Conservation (phyloP, 176 grass and related monocot genomes). For the Triticum urartu region DNA sequence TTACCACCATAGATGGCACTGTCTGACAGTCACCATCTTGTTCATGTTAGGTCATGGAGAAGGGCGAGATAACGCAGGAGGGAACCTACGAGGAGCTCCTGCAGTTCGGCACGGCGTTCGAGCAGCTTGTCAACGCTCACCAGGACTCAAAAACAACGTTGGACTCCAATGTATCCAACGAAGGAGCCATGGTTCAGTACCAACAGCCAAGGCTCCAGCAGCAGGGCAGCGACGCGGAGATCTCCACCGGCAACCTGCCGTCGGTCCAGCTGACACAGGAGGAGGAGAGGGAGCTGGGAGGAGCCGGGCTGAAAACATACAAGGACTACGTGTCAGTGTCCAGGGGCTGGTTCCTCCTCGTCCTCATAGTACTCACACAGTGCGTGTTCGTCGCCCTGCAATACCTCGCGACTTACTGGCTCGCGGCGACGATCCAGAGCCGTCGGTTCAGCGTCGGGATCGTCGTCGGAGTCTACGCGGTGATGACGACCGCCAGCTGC, state of each 20-base stretch:
- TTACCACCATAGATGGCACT: neutral
- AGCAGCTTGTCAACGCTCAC: conserved; percentile 69
- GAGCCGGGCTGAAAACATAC: conserved; percentile 65
- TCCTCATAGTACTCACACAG: conserved; percentile 42
- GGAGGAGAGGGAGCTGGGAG: conserved; percentile 61
- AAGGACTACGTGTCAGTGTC: conserved; percentile 63
- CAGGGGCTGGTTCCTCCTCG: conserved; percentile 42
- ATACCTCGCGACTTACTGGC: conserved; percentile 68
- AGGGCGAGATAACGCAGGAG: conserved; percentile 69
- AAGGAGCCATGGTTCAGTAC: conserved; percentile 8
- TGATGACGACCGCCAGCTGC: conserved; percentile 57
- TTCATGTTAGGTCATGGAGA: conserved; percentile 67
- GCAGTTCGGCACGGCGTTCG: conserved; percentile 57
- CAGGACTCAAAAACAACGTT: conserved; percentile 43
- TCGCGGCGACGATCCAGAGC: conserved; percentile 58
- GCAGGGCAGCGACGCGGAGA: conserved; percentile 43
- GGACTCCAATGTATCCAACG: conserved; percentile 2
- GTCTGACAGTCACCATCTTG: neutral
- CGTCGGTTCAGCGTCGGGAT: conserved; percentile 24
- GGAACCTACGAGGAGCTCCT: conserved; percentile 62
- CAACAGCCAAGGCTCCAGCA: neutral
- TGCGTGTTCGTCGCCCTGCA: conserved; percentile 62
- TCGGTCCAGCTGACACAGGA: conserved; percentile 63
- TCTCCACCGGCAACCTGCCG: conserved; percentile 1
- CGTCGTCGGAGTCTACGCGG: conserved; percentile 64